Base-by-base conservation (phyloP, 768 basidiomycete species). In the Lentinula sp. region DNA sequence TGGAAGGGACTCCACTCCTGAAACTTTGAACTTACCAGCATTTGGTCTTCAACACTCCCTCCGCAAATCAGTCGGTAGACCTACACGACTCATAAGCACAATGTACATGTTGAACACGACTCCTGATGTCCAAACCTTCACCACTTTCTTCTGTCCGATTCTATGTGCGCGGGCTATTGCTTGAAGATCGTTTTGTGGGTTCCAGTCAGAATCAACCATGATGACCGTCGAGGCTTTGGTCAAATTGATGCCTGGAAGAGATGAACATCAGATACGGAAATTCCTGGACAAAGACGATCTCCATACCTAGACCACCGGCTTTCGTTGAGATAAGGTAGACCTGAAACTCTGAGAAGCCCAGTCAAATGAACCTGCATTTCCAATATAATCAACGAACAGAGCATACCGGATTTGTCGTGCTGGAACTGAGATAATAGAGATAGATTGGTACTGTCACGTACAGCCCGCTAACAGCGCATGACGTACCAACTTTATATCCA, bases 121-220 rank as follows among this genome's bases (percentile, higher is more conserved):
- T 23, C 18, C n/a, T 50, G 36, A 23, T 10, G 37, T 41, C 5
- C 66, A 28, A 66, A 84, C 84, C 70, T 87, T 83, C 62, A 91
- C 89, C 28, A 75, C 74, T 66, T 88, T 88, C 56, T 81, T 88
- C 69, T 91, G 89, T 6, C 89, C 89, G 58, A 90, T 88, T 9
- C 91, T 83, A 70, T 93, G 91, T 0, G 91, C 91, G 45, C 91
- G 80, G 23, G 91, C 91, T 70, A 93, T 91, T 0, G 91, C 91
- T 72, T 93, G 91, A 6, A 93, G 73, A 69, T 93, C 91, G 69
- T 90, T 92, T 70, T 91, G 82, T 15, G 84, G 84, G 69, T 85
- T 85, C 83, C 84, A 85, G 50, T 84, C 83, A 0, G 79, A 81
- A 69, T 93, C 91, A 64, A 86, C 88, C 79, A 93, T 88, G 68